Conservation (phyloP, 345 rosid genomes). For the Syzygium jambos region DNA sequence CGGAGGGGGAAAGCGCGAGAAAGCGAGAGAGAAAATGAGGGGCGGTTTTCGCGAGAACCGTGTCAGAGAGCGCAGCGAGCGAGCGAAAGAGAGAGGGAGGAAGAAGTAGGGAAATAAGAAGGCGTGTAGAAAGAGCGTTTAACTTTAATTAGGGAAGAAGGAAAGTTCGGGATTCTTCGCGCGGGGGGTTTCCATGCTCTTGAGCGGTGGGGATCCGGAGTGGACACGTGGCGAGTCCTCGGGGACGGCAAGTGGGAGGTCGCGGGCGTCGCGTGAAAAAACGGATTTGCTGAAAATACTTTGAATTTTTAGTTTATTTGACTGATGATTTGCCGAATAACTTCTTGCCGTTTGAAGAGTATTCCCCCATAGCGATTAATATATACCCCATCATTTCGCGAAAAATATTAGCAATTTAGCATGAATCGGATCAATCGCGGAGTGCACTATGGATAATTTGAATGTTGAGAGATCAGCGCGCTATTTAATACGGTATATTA, state of each 20-base stretch:
- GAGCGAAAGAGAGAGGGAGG: not conserved
- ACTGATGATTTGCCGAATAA: not conserved
- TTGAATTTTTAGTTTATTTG: not conserved
- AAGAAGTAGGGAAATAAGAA: not conserved
- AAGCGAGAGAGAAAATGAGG: not conserved
- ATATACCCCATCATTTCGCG: not conserved
- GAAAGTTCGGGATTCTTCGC: not conserved
- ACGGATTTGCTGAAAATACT: not conserved
- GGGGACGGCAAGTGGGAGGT: not conserved
- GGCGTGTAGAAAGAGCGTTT: not conserved
- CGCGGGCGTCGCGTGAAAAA: not conserved
- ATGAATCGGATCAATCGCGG: rapidly evolving
- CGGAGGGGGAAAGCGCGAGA: not conserved
- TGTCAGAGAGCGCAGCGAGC: not conserved
- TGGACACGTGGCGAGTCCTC: not conserved
- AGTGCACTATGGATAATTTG: rapidly evolving
- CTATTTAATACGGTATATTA: not conserved
- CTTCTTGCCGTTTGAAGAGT: no score
- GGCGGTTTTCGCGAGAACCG: not conserved
- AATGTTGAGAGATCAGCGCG: rapidly evolving
- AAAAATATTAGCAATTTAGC: no score
- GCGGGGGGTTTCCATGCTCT: not conserved
- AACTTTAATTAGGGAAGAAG: not conserved
- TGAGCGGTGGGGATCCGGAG: rapidly evolving
- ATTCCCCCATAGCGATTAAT: not conserved